phyloP scores from a whole-genome alignment of 163 green algal species.

The Trebouxia gelatinosa region DNA sequence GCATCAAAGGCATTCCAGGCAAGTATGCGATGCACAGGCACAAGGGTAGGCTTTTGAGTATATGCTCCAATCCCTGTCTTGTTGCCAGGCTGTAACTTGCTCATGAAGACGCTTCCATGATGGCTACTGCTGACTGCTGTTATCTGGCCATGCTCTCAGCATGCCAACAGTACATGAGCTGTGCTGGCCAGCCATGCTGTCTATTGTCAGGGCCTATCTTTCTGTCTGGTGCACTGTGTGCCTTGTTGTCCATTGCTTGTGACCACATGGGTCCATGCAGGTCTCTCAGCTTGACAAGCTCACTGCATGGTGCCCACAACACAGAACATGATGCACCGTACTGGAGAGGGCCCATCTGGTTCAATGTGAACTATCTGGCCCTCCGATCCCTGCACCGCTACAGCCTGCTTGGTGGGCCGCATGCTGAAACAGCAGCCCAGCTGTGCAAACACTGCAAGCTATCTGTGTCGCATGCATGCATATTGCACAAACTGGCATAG shows the following conservation, averaged over 20 bases:
- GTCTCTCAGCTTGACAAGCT: slow-evolving; percentile 35
- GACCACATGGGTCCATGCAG: background rate
- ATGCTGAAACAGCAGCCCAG: slow-evolving; percentile 37
- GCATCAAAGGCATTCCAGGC: too few relatives aligned
- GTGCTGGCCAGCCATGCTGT: too few relatives aligned
- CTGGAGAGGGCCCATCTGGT: slow-evolving; percentile 90
- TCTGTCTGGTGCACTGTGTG: background rate
- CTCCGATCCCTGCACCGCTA: slow-evolving; percentile 77
- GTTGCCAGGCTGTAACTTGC: background rate
- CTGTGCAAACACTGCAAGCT: slow-evolving; percentile 38
- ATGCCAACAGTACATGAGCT: background rate
- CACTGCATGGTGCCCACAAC: slow-evolving; percentile 74
- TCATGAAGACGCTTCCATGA: too few relatives aligned
- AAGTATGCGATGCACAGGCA: too few relatives aligned
- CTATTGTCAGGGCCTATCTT: background rate
- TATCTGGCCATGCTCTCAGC: background rate
- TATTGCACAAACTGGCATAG: too few relatives aligned
- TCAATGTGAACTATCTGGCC: slow-evolving; percentile 90
- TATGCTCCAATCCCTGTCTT: too few relatives aligned
- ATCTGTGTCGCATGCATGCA: too few relatives aligned
- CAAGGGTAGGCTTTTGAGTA: too few relatives aligned
- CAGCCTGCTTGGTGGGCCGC: slow-evolving; percentile 40
- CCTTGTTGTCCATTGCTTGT: background rate
- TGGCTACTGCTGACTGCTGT: too few relatives aligned
- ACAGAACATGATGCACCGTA: slow-evolving; percentile 91